Evolutionary conservation across 176 grass and related monocot genomes (phyloP), one percentile per base, ranked within the genome.

Genomic region (Aegilops sharonensis): DNA sequence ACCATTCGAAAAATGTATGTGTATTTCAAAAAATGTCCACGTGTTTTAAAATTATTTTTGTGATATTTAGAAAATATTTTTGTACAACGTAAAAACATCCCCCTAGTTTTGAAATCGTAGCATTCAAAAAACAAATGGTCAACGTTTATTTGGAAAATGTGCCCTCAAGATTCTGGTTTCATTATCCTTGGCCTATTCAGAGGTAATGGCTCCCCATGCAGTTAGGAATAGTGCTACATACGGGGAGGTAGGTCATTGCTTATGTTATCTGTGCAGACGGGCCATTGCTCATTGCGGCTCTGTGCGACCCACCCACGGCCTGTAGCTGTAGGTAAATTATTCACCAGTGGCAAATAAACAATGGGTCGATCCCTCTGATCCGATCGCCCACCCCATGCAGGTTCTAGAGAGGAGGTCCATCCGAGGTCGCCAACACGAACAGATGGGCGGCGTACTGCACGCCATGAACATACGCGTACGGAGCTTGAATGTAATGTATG

Each of bases 361-460:
- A 30, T 15, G 64, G 1, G 27, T 7, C 5, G 23, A 65, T 65
- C 25, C 4, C 1, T 65, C 5, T 65, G 68, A 36, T 20, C 68
- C 11, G 68, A 70, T 70, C n/a, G 12, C 37, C 70, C 39, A 24
- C 11, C 6, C 6, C 20, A 72, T 42, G 35, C 20, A 39, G 27
- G 24, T 1, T 1, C 25, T 5, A 14, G 25, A 30, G 11, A 65
- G 23, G 23, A 64, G n/a, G 0, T 31, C 64, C 15, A 8, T 34
- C 14, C 24, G 64, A 66, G 64, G 64, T 66, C 29, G 40, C 72
- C 15, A 77, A 11, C 82, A 60, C 4, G 11, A 56, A 37, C 25
- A 64, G 24, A 84, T 84, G 82, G 70, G 82, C 70, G 25, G 57
- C 52, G 82, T 1, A 9, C 35, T 75, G 70, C 29, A 8, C 70